These are phyloP conservation scores for Wickerhamiella lipophila DNA, from an alignment of 805 yeast genomes.

Conservation along the genomic window DNA sequence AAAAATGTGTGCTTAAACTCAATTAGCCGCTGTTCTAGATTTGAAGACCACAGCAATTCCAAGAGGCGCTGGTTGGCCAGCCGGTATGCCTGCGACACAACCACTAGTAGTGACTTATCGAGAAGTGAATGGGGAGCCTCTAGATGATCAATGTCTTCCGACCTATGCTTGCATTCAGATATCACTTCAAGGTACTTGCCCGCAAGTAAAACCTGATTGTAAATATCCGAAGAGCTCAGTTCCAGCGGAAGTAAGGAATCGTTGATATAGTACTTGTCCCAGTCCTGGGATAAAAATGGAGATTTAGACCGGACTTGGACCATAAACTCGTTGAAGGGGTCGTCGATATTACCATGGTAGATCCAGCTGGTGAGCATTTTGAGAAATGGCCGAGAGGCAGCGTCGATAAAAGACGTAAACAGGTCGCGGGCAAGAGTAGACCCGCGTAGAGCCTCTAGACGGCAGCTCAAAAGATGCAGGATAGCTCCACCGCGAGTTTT, in stretches of 20 bases:
- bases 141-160: constrained; percentile 27
- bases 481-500: constrained; percentile 61
- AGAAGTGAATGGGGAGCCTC: constrained; percentile 11
- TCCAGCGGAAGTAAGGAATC: constrained; percentile 59
- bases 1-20: constrained; percentile 48
- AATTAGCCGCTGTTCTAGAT: constrained; percentile 36
- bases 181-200: constrained; percentile 77
- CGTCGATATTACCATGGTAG: constrained; percentile 55
- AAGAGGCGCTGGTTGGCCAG: constrained; percentile 54
- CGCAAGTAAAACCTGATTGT: constrained; percentile 56
- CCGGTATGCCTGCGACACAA: constrained; percentile 47
- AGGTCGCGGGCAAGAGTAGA: constrained; percentile 45
- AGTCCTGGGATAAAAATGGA: constrained; percentile 14
- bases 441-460: constrained; percentile 50
- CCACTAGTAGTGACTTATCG: constrained; percentile 38
- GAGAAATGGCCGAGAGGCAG: constrained; percentile 51
- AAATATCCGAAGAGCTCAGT: constrained; percentile 40
- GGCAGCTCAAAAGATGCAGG: constrained; percentile 45
- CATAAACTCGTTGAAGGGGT: constrained; percentile 77
- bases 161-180: constrained; percentile 35
- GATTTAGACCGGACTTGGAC: constrained; percentile 27
- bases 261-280: constrained; percentile 40
- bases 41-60: constrained; percentile 43
- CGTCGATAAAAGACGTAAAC: constrained; percentile 40
- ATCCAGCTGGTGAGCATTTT: constrained; percentile 71